Conservation (phyloP, 768 basidiomycete genomes). For the Nevesoporus exiguus region DNA sequence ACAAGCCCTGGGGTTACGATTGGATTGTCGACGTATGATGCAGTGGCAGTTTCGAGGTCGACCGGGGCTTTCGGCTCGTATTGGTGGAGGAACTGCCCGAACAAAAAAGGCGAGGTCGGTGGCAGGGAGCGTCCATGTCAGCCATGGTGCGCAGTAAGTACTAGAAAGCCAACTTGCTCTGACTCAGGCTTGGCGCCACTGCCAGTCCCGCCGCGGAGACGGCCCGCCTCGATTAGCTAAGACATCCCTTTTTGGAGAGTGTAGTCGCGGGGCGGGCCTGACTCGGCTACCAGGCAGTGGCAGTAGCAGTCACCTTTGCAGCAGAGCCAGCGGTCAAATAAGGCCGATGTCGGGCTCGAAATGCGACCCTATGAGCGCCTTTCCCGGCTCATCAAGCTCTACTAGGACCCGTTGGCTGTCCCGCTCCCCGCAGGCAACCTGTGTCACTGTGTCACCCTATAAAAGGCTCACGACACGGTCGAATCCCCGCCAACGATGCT, state of each 20-base stretch:
- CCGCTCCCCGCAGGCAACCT: constrained; percentile 20
- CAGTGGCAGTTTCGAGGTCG: no score
- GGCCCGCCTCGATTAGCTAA: constrained; percentile 19
- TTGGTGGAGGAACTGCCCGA: no score
- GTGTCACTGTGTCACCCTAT: constrained; percentile 20
- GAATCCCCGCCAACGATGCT: constrained; percentile 6
- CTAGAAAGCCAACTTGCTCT: no score
- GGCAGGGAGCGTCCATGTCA: no score
- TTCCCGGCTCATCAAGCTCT: constrained; percentile 17
- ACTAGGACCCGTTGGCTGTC: constrained; percentile 23
- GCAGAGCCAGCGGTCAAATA: constrained; percentile 27
- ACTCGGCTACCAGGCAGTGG: not conserved
- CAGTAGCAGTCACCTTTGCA: not conserved
- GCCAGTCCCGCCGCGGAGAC: no score
- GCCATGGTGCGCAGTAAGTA: no score
- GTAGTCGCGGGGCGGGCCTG: not conserved
- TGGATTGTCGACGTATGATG: no score
- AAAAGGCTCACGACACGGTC: constrained; percentile 15
- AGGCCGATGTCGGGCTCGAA: constrained; percentile 22
- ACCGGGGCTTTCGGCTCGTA: no score
- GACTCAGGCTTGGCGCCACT: no score
- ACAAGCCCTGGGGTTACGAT: no score
- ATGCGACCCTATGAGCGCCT: constrained; percentile 19
- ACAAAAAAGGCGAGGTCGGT: no score
- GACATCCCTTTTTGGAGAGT: constrained; percentile 13